A percentile compares a stretch with the other conserved stretches of the same genome.
phyloP scores from a whole-genome alignment of 2,329 filamentous ascomycete species.

The Pseudopyricularia cyperi region DNA sequence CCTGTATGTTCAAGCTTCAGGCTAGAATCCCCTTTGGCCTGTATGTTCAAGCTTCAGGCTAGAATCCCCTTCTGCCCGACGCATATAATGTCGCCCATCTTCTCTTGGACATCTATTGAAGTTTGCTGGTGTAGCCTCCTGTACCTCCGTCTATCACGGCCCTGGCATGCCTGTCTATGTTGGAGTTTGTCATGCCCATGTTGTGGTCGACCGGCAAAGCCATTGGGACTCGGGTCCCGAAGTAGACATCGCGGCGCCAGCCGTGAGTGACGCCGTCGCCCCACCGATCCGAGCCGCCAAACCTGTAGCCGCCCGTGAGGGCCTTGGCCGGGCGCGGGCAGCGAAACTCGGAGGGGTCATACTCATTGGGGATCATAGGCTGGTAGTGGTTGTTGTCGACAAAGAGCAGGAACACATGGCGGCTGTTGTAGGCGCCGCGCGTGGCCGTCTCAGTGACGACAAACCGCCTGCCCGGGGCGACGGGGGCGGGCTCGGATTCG shows the following conservation, averaged over 20 bases:
- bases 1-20: too few species aligned
- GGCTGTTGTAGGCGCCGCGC: conserved; percentile 15
- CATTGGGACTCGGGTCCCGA: conserved; percentile 1
- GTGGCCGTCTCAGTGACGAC: conserved; percentile 10
- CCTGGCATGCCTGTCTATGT: not conserved
- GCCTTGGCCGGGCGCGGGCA: conserved; percentile 13
- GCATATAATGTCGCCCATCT: too few species aligned
- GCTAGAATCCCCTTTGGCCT: too few species aligned
- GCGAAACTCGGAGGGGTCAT: conserved; percentile 14
- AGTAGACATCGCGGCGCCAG: conserved; percentile 1
- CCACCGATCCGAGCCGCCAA: not conserved
- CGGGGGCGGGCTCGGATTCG: not conserved
- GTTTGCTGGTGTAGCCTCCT: not conserved
- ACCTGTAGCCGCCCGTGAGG: conserved; percentile 1
- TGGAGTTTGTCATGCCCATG: not conserved
- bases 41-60: too few species aligned
- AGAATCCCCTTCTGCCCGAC: too few species aligned
- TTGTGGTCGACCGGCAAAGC: not conserved
- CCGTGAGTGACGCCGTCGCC: conserved; percentile 1
- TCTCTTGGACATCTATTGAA: too few species aligned
- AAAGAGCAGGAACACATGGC: conserved; percentile 16
- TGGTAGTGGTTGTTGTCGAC: conserved; percentile 12
- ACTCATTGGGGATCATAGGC: conserved; percentile 15
- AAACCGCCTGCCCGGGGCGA: not conserved
- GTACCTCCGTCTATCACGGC: not conserved